A percentile compares a stretch with the other conserved stretches of the same genome.
Evolutionary conservation across 306 rosid genomes (phyloP).

Genomic region (Cucurbita ficifolia): DNA sequence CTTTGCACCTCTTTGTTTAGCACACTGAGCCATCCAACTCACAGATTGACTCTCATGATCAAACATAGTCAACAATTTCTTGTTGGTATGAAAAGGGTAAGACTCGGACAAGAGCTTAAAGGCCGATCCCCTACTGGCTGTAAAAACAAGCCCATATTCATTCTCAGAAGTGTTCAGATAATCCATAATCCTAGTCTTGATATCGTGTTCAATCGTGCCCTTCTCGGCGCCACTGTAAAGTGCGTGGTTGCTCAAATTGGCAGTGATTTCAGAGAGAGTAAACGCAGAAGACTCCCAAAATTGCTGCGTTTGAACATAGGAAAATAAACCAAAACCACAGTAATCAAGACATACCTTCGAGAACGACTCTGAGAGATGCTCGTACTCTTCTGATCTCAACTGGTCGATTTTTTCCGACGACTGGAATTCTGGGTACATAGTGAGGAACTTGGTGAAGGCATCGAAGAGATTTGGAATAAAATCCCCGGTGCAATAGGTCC

Average conservation of each 20-base stretch:
- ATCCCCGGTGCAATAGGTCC: conserved; percentile 46
- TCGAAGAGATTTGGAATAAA: conserved; percentile 54
- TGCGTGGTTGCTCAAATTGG: conserved; percentile 88
- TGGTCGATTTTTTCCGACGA: conserved; percentile 76
- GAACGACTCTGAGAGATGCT: conserved; percentile 41
- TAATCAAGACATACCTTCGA: conserved; percentile 97
- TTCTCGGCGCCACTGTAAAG: conserved; percentile 82
- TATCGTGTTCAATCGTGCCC: conserved; percentile 75
- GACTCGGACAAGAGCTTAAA: conserved; percentile 81
- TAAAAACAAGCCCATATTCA: conserved; percentile 93
- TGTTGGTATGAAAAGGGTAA: conserved; percentile 83
- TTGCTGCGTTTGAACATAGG: conserved; percentile 64
- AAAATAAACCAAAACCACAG: conserved; percentile 89
- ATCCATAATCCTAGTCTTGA: conserved; percentile 76
- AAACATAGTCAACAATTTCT: conserved; percentile 88
- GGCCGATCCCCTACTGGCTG: conserved; percentile 97
- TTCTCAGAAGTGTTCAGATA: conserved; percentile 83
- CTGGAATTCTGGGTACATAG: conserved; percentile 82
- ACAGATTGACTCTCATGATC: conserved; percentile 99
- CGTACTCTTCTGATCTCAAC: conserved; percentile 73
- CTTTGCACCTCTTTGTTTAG: conserved; percentile 86
- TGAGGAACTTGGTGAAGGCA: conserved; percentile 74
- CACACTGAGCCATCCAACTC: conserved; percentile 93
- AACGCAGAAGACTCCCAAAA: conserved; percentile 87
- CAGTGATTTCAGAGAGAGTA: conserved; percentile 85